Evolutionary conservation across 2,329 filamentous ascomycete species (phyloP), one percentile per base, ranked within the genome.

Genomic region (Trichocomaceae sp.): DNA sequence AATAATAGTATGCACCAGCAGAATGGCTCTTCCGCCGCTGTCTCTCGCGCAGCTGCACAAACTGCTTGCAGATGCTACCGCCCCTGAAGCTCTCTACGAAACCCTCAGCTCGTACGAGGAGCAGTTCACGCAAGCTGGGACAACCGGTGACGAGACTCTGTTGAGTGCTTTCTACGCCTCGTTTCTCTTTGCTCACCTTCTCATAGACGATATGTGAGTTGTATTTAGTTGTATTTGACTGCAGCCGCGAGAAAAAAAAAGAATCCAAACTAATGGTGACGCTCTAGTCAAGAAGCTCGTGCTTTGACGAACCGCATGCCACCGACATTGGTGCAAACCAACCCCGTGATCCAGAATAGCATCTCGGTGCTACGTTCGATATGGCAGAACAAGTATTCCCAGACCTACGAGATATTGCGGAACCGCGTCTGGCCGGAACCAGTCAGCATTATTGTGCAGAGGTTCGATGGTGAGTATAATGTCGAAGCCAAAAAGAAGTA

Each of bases 171-270:
- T 69, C 56, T 74, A 73, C 49, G 69, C 70, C 5, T 64, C 64
- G 12, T 73, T 71, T 55, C 66, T 74, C 47, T 66, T 74, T 47
- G 66, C 68, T 6, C 69, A 72, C 41, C 67, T 74, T 47, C 65
- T 74, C 44, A 66, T 65, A 9, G 64, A 72, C 48, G 64, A 74
- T 61, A 63, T 72, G 72, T 74, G 29, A 61, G 69, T 60, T 8
- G 29, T 15, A 10, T 19, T 9, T 9, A 22, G 41, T 19, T n/a
- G 39, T 9, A 22, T 41, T 19, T n/a, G 39, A 42, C 52, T 4
- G 23, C 23, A 26, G 15, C 5, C n/a, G 23, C n/a, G 19, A 29
- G 9, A 6, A 20, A 15, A 17, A 10, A 31, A 10, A 26, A 26
- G 23, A n/a, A n/a, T n/a, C n/a, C 26, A 29, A 9, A 7, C 37